These are phyloP conservation scores for Plasmopara halstedii DNA, from an alignment of 352 stramenopile species.

Conservation along the genomic window DNA sequence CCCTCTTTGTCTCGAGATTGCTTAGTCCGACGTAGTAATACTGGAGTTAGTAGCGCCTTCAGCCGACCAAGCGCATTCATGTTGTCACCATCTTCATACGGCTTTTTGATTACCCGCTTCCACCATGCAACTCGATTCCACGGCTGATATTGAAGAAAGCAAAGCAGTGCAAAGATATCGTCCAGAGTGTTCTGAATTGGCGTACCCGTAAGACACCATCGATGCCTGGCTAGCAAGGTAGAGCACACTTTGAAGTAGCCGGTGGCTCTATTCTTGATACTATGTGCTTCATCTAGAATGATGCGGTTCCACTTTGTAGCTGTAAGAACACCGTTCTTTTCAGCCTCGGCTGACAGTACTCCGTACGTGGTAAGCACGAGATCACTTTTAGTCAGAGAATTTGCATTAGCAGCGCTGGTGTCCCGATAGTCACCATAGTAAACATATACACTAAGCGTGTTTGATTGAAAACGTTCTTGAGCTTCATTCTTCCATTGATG, in stretches of 20 bases:
- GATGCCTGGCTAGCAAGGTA: constrained; percentile 43
- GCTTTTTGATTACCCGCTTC: constrained; percentile 71
- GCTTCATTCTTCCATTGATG: constrained; percentile 86
- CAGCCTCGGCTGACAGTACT: constrained; percentile 63
- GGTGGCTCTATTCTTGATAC: constrained; percentile 85
- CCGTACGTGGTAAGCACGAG: constrained; percentile 83
- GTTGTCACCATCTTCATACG: constrained; percentile 70
- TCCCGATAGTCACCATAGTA: constrained; percentile 71
- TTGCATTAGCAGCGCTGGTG: constrained; percentile 1
- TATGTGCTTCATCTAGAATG: constrained; percentile 89
- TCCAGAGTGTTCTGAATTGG: constrained; percentile 86
- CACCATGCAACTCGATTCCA: constrained; percentile 81
- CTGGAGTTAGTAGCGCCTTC: constrained; percentile 57
- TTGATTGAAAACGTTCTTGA: constrained; percentile 46
- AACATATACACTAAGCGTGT: constrained; percentile 44
- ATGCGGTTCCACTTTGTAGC: constrained; percentile 65
- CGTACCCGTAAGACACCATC: constrained; percentile 88
- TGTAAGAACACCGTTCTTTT: constrained; percentile 36
- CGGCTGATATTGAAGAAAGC: constrained; percentile 79
- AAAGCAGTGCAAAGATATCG: constrained; percentile 81
- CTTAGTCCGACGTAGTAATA: constrained; percentile 86
- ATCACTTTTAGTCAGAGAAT: constrained; percentile 35
- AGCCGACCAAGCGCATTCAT: constrained; percentile 44
- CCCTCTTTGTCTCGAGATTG: constrained; percentile 54
- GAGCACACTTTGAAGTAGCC: constrained; percentile 62